phyloP scores from a whole-genome alignment of 257 asterid genomes.

The Solanum bulbocastanum region DNA sequence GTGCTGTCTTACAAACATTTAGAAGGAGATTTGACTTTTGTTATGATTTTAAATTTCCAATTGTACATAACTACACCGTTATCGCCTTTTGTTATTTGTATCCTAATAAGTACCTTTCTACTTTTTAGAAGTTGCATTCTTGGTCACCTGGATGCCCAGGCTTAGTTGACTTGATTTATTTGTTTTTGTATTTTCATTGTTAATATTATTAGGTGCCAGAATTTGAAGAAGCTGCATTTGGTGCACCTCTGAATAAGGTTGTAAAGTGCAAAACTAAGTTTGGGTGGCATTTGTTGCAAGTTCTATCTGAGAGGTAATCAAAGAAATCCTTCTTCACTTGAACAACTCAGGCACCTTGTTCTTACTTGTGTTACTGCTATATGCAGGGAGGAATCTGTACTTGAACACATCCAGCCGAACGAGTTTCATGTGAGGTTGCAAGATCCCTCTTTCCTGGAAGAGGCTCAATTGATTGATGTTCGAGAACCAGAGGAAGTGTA shows the following conservation, averaged over 20 bases:
- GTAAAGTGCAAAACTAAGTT: constrained; percentile 81
- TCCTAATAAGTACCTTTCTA: not conserved
- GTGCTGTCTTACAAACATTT: not conserved
- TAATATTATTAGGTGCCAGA: constrained; percentile 67
- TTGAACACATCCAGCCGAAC: constrained; percentile 59
- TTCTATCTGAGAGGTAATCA: constrained; percentile 78
- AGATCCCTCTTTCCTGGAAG: constrained; percentile 69
- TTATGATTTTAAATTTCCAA: not conserved
- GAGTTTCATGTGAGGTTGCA: constrained; percentile 79
- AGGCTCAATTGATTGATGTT: constrained; percentile 90
- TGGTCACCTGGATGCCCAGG: not conserved
- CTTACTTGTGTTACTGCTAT: constrained; percentile 14
- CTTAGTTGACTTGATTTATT: not conserved
- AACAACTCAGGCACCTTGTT: constrained; percentile 3
- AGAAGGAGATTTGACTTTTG: not conserved
- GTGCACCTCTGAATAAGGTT: constrained; percentile 60
- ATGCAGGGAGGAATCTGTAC: constrained; percentile 62
- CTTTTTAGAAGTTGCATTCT: not conserved
- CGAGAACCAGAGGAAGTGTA: constrained; percentile 99
- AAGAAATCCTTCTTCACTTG: not conserved
- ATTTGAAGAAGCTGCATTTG: constrained; percentile 93
- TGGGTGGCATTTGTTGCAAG: constrained; percentile 98
- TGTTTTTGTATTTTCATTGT: constrained; percentile 7
- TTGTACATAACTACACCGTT: not conserved
- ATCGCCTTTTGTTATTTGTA: not conserved